Evolutionary conservation across 164 flowering plant species (phyloP).

Genomic region (Sedum album): DNA sequence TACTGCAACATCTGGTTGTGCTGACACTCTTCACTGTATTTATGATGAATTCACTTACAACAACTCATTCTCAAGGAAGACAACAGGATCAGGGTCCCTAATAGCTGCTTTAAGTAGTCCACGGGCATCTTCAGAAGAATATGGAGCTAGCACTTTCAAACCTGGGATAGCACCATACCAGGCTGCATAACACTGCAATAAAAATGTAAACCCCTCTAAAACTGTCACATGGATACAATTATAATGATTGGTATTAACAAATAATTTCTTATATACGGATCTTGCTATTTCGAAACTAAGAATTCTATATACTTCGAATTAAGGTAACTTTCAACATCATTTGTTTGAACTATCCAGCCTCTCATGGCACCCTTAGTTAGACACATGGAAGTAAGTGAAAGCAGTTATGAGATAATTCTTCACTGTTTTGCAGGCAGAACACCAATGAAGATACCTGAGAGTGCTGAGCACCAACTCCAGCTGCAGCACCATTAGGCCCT

Average conservation of each 20-base stretch:
- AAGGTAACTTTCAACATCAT: too few relatives aligned
- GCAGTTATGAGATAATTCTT: neutral
- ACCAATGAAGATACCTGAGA: constrained; percentile 54
- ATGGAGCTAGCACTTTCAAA: constrained; percentile 56
- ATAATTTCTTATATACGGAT: too few relatives aligned
- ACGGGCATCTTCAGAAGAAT: constrained; percentile 90
- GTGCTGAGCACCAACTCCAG: constrained; percentile 99
- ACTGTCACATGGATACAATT: neutral
- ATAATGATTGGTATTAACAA: too few relatives aligned
- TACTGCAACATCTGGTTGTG: neutral
- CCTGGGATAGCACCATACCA: neutral
- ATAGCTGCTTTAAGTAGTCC: constrained; percentile 81
- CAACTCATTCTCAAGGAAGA: constrained; percentile 93
- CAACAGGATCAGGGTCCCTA: constrained; percentile 79
- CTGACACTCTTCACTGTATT: neutral
- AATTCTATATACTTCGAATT: too few relatives aligned
- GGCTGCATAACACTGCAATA: neutral
- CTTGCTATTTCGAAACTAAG: too few relatives aligned
- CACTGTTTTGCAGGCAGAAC: neutral
- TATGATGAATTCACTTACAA: constrained; percentile 41
- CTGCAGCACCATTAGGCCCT: constrained; percentile 99
- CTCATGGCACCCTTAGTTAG: too few relatives aligned
- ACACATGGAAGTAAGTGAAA: neutral
- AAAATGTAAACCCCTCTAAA: too few relatives aligned
- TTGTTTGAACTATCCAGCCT: too few relatives aligned